phyloP scores from a whole-genome alignment of 352 stramenopile genomes.

The Phytopythium aichiense region DNA sequence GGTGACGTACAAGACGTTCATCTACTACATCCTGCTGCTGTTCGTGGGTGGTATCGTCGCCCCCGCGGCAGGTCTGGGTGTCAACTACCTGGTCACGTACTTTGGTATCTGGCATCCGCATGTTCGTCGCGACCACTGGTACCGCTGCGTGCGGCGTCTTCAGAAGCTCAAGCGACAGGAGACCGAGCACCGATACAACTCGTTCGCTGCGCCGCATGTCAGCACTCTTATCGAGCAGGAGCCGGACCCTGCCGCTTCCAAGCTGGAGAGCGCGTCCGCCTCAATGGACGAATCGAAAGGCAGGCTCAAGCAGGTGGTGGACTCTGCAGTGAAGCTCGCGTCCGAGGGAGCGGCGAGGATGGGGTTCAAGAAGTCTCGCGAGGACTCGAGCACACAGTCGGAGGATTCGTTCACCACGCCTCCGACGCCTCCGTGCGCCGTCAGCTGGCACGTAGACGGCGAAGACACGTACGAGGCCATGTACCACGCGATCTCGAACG shows the following conservation, averaged over 20 bases:
- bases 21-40: conserved; percentile 66
- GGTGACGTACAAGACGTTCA: conserved; percentile 51
- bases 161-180: conserved; percentile 79
- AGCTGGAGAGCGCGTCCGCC: conserved; percentile 23
- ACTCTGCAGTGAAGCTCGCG: conserved; percentile 30
- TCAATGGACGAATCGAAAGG: conserved; percentile 13
- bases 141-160: conserved; percentile 61
- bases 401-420: conserved; percentile 44
- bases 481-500: conserved; percentile 79
- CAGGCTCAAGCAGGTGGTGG: conserved; percentile 24
- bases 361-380: conserved; percentile 17
- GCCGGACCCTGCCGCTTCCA: conserved; percentile 18
- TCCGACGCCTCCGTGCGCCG: conserved; percentile 39
- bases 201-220: conserved; percentile 64
- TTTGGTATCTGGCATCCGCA: conserved; percentile 80
- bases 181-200: conserved; percentile 68
- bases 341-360: conserved; percentile 19
- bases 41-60: conserved; percentile 72
- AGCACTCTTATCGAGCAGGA: conserved; percentile 29
- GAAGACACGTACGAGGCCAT: conserved; percentile 86
- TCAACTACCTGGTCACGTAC: conserved; percentile 81
- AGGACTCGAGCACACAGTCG: conserved; percentile 62
- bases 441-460: conserved; percentile 85
- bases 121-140: conserved; percentile 82
- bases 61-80: conserved; percentile 49